Conservation (phyloP, 2,329 filamentous ascomycete species). For the Diaporthe humulicola region DNA sequence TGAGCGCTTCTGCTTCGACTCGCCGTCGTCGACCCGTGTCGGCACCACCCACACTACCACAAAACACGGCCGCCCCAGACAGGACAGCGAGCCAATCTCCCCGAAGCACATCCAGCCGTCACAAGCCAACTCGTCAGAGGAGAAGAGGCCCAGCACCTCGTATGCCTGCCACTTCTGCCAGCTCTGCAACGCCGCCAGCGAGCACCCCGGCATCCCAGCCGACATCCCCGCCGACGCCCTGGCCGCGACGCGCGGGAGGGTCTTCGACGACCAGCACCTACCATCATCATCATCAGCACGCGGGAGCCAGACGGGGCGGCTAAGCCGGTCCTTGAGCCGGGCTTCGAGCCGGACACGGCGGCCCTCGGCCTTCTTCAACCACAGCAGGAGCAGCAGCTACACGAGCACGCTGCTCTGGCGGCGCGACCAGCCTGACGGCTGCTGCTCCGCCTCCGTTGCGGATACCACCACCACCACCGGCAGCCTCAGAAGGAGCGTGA, state of each 20-base stretch:
- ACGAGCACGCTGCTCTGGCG: slow-evolving; percentile 21
- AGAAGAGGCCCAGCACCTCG: background rate
- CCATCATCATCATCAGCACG: background rate
- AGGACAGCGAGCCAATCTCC: slow-evolving; percentile 30
- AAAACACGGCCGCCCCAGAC: background rate
- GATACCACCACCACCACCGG: no score
- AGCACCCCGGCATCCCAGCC: background rate
- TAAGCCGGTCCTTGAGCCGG: background rate
- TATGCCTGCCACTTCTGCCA: slow-evolving; percentile 23
- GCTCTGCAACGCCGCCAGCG: background rate
- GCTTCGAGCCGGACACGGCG: background rate
- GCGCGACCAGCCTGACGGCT: background rate
- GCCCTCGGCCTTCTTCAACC: background rate
- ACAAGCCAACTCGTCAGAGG: background rate
- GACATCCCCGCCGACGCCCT: background rate
- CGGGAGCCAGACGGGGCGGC: background rate
- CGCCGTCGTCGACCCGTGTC: background rate
- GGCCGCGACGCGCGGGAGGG: slow-evolving; percentile 2
- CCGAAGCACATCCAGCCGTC: slow-evolving; percentile 1
- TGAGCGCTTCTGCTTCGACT: slow-evolving; percentile 30
- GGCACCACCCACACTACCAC: background rate
- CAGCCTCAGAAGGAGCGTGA: background rate
- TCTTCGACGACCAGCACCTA: background rate
- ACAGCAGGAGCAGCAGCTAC: slow-evolving; percentile 29
- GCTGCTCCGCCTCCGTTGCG: no score